phyloP scores from a whole-genome alignment of 257 asterid genomes.

The Ocimum tenuiflorum region DNA sequence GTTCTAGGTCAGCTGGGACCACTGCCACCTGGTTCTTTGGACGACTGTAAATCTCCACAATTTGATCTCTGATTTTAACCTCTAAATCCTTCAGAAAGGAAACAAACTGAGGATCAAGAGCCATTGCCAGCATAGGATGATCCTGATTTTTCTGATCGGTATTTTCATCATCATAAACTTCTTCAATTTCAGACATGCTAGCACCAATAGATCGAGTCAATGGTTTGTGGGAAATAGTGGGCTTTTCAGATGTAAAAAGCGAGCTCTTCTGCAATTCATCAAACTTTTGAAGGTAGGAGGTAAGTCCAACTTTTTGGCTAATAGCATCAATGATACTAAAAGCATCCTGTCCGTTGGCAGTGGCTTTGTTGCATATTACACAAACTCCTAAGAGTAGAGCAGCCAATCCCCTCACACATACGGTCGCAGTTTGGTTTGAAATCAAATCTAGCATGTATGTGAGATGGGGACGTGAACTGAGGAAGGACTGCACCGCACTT shows the following conservation, averaged over 20 bases:
- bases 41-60: constrained; percentile 61
- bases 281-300: constrained; percentile 61
- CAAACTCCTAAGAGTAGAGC: constrained; percentile 76
- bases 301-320: constrained; percentile 76
- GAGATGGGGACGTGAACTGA: constrained; percentile 80
- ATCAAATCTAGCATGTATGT: constrained; percentile 75
- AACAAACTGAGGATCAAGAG: constrained; percentile 67
- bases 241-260: constrained; percentile 62
- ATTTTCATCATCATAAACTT: constrained; percentile 55
- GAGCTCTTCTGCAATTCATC: constrained; percentile 74
- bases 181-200: constrained; percentile 82
- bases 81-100: constrained; percentile 54
- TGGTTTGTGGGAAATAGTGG: constrained; percentile 48
- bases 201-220: constrained; percentile 77
- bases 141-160: constrained; percentile 48
- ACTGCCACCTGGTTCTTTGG: constrained; percentile 85
- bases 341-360: constrained; percentile 50
- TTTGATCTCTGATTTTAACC: constrained; percentile 61
- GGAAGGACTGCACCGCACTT: constrained; percentile 75
- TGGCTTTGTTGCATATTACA: constrained; percentile 49
- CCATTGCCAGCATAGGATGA: constrained; percentile 63
- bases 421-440: constrained; percentile 51
- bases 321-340: constrained; percentile 65
- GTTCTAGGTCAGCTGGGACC: constrained; percentile 78
- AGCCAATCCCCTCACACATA: constrained; percentile 61